Evolutionary conservation across 352 stramenopile species (phyloP), one percentile per base, ranked within the genome.

Genomic region (Phytophthora hybrid): DNA sequence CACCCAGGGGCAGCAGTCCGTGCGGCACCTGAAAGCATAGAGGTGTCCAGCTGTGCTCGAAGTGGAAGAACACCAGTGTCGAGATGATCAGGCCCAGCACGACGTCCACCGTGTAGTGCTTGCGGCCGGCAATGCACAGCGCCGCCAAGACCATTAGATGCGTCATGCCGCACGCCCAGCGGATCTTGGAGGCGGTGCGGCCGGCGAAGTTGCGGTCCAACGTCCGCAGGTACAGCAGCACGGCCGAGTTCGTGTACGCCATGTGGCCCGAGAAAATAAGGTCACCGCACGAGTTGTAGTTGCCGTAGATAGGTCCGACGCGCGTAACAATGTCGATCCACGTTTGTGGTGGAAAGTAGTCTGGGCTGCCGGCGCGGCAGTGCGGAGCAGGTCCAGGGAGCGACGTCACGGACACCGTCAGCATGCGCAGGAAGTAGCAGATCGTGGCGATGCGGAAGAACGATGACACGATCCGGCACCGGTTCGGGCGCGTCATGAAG

Each of bases 91-190:
- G 60, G 16, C 86, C 86, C 46, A 93, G 82, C 44, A 91, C 84
- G 6, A 93, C 81, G 67, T 93, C 86, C n/a, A 93, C 86, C 6
- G 87, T 92, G 73, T 93, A 93, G 66, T 93, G 87, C 61, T 92
- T 92, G 64, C 87, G 84, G 14, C 83, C 83, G 16, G 84, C 79
- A 59, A 93, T 85, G 54, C 83, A 91, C 18, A 93, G 69, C 58
- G 53, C 73, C 5, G 82, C 84, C 46, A 92, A 71, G 13, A 87
- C 67, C 26, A 79, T 34, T 31, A 93, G 54, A 68, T 93, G 92
- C 41, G 71, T 54, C 55, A 87, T 71, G 47, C 84, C 87, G 23
- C 88, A 66, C 32, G 80, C 69, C 80, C 85, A 92, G 32, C 83
- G 80, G 44, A 90, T 70, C 23, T 77, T 76, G 29, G 85, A 90